Percentiles rank a stretch among this genome's conserved stretches.
Conservation (phyloP, 176 grass and related monocot species). For the Pharus latifolius region DNA sequence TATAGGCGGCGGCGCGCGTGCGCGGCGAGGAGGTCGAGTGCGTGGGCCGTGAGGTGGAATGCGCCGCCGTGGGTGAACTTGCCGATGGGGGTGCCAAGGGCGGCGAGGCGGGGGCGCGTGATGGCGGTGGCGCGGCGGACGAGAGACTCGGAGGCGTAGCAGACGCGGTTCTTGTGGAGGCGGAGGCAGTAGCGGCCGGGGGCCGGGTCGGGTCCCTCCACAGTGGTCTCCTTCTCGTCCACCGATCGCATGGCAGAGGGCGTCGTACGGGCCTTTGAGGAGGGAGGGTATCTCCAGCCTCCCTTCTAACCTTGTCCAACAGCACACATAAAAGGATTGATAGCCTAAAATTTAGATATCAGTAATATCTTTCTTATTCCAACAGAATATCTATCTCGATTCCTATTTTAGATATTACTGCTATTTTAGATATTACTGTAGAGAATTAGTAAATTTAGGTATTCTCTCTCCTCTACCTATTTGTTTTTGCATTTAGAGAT, state of each 20-base stretch:
- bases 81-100: constrained; percentile 64
- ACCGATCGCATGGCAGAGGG: constrained; percentile 51
- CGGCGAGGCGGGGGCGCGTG: constrained; percentile 46
- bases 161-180: constrained; percentile 88
- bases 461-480: too few relatives aligned
- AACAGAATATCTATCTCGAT: too few relatives aligned
- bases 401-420: too few relatives aligned
- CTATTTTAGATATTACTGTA: too few relatives aligned
- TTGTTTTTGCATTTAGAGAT: too few relatives aligned
- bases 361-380: too few relatives aligned
- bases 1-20: constrained; percentile 81
- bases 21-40: constrained; percentile 78
- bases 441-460: too few relatives aligned
- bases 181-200: constrained; percentile 72
- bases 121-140: constrained; percentile 59
- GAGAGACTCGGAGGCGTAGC: constrained; percentile 67
- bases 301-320: too few relatives aligned
- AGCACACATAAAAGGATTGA: too few relatives aligned
- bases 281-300: too few relatives aligned
- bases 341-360: too few relatives aligned
- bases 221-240: constrained; percentile 89
- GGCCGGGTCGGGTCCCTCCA: constrained; percentile 48
- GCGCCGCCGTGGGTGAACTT: constrained; percentile 77
- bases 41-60: constrained; percentile 78
- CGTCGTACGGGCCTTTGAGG: too few relatives aligned